Base-by-base conservation (phyloP, 805 yeast genomes). In the Candida hungchunana region DNA sequence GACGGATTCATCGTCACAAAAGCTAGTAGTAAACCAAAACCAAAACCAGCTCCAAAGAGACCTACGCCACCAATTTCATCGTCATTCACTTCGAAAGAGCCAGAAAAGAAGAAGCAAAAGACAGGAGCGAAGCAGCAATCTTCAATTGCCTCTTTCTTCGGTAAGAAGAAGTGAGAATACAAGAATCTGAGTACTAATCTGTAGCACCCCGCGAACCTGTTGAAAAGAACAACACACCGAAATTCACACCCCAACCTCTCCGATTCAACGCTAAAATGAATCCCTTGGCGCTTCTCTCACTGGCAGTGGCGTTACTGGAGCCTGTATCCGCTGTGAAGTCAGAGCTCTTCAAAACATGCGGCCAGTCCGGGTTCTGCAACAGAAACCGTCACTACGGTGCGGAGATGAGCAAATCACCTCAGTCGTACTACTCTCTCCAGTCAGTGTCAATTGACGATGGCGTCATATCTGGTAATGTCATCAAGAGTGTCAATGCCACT, bases 341-440 rank as follows among this genome's bases (percentile, higher is more conserved):
- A 3, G 76, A 79, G 44, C 59, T 86, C 36, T 82, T 87, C 66
- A 84, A 86, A 54, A 75, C 68, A 11, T 89, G 97, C 58, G 75
- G 67, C 6, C 80, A 82, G 50, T 73, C 87, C 13, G 95, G 96
- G 6, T 88, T 89, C 55, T 89, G 97, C 55, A 60, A 69, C 32
- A 71, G 97, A 58, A 85, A 89, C 51, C 65, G 90, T 37, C 77
- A 75, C 39, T 86, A 73, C 53, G 84, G 86, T 1, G 24, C 27
- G 16, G 43, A 50, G 33, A 46, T 51, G 18, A 6, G 31, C 1
- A 34, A 41, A 13, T 44, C 53, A 1, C 61, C 58, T 28, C 57
- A 56, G 15, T 55, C 67, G 1, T 63, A 67, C 20, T 73, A 74
- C 45, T 53, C 65, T 3, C 44, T 73, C 25, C 75, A 71, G 4